phyloP scores from a whole-genome alignment of 2,329 filamentous ascomycete species.

The Ilyonectria mors-panacis region DNA sequence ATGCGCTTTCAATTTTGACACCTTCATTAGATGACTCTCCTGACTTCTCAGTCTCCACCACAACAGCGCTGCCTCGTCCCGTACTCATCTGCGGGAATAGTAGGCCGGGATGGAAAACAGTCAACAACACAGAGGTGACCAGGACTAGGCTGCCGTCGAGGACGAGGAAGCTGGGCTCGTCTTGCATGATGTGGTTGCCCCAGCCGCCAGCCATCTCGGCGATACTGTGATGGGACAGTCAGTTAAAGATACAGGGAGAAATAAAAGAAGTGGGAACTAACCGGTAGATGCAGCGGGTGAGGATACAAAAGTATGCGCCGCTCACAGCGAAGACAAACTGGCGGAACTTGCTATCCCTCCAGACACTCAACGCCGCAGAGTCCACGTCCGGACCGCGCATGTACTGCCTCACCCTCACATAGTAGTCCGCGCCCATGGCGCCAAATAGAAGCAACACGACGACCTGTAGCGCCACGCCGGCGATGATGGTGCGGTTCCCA shows the following conservation, averaged over 20 bases:
- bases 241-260: conserved; percentile 21
- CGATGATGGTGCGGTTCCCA: conserved; percentile 68
- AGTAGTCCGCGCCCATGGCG: conserved; percentile 61
- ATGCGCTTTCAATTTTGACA: conserved; percentile 37
- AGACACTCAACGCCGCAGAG: conserved; percentile 54
- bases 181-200: conserved; percentile 75
- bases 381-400: conserved; percentile 52
- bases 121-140: conserved; percentile 64
- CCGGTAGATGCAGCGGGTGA: conserved; percentile 70
- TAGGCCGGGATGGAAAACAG: conserved; percentile 67
- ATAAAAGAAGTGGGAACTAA: conserved; percentile 47
- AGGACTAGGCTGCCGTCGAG: conserved; percentile 69
- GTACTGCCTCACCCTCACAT: conserved; percentile 57
- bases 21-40: conserved; percentile 49
- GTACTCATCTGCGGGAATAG: conserved; percentile 69
- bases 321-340: conserved; percentile 61
- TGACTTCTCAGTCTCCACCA: conserved; percentile 42
- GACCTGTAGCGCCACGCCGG: conserved; percentile 68
- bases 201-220: conserved; percentile 76
- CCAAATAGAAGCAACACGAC: conserved; percentile 65
- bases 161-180: conserved; percentile 71
- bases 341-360: conserved; percentile 60
- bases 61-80: conserved; percentile 40
- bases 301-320: conserved; percentile 61
- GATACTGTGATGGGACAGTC: conserved; percentile 58